These are phyloP conservation scores for Claviceps monticola DNA, from an alignment of 2,329 filamentous ascomycete genomes.

Conservation along the genomic window DNA sequence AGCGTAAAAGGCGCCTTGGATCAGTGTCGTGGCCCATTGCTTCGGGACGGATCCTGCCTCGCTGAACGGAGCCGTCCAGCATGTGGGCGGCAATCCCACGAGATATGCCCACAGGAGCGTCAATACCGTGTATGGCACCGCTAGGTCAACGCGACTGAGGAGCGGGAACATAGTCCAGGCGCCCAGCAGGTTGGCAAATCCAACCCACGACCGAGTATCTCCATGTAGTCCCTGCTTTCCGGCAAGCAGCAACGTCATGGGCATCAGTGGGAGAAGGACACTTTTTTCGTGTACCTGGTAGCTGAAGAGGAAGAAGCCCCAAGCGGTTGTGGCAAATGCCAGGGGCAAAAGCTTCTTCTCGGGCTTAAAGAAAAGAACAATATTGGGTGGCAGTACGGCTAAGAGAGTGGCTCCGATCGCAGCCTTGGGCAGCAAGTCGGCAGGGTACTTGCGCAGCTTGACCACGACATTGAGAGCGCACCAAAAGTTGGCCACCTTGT, in stretches of 20 bases:
- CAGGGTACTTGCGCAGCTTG: conserved; percentile 67
- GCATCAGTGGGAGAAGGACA: conserved; percentile 78
- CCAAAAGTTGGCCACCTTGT: conserved; percentile 98
- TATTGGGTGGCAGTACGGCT: conserved; percentile 65
- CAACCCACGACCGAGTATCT: conserved; percentile 74
- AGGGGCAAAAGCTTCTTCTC: conserved; percentile 64
- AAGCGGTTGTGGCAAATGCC: conserved; percentile 71
- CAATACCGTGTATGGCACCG: conserved; percentile 72
- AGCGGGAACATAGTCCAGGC: conserved; percentile 91
- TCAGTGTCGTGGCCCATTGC: conserved; percentile 44
- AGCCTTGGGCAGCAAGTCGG: conserved; percentile 57
- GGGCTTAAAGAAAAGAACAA: conserved; percentile 67
- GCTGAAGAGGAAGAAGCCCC: conserved; percentile 95
- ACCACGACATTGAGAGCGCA: conserved; percentile 80
- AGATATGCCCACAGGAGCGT: conserved; percentile 85
- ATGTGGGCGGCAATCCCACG: conserved; percentile 70
- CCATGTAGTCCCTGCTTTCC: conserved; percentile 64
- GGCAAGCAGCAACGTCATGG: conserved; percentile 80
- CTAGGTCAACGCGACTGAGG: conserved; percentile 69
- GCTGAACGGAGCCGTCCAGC: conserved; percentile 53
- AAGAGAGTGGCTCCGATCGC: conserved; percentile 62
- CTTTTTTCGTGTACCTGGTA: conserved; percentile 99
- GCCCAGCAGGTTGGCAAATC: conserved; percentile 85
- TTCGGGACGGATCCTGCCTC: conserved; percentile 21
- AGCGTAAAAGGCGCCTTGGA: conserved; percentile 66